Base-by-base conservation (phyloP, 164 flowering plant species). In the Santalum album region DNA sequence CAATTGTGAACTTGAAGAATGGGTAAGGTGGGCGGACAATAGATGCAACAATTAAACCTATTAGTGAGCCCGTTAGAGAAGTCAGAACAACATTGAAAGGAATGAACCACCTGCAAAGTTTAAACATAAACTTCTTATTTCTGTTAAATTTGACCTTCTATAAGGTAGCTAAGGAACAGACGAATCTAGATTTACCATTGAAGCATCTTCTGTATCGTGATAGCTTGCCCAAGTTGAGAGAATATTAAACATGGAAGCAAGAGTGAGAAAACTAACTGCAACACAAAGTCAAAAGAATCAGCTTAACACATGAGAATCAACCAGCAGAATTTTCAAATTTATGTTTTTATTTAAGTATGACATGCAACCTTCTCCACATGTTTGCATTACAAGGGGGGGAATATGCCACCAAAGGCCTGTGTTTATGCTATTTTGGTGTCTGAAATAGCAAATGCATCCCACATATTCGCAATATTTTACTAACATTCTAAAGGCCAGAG, bases 171-270 rank as follows among this genome's bases (percentile, higher is more conserved):
- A 12, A 32, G 36, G 36, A 32, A 32, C 36, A 32, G 7, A 32
- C 36, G 12, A 32, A 7, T 12, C 12, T 32, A 6, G 34, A 54
- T 76, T 58, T 69, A 89, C 99, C 99, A 92, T 60, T 89, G 70
- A 21, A 82, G 53, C 87, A 92, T 76, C 70, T 92, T 92, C 72
- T 89, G 59, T 3, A 78, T 16, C 29, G 91, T 85, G 46, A 92
- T 63, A 21, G 96, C 86, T 72, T 84, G 81, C 44, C 99, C 99
- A 50, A 92, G 86, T 64, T 92, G 95, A 56, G 97, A 81, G 70
- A 92, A 92, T 49, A 92, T 92, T 69, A 92, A 65, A 65, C 97
- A 92, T 24, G 99, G 97, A 40, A 92, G 92, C 72, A 92, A 70
- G 47, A 92, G 96, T 23, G 97, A 76, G 67, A 92, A 92, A 7